Evolutionary conservation across 805 yeast species (phyloP), one percentile per base, ranked within the genome.

Genomic region (Kodamaea nitidulidarum): DNA sequence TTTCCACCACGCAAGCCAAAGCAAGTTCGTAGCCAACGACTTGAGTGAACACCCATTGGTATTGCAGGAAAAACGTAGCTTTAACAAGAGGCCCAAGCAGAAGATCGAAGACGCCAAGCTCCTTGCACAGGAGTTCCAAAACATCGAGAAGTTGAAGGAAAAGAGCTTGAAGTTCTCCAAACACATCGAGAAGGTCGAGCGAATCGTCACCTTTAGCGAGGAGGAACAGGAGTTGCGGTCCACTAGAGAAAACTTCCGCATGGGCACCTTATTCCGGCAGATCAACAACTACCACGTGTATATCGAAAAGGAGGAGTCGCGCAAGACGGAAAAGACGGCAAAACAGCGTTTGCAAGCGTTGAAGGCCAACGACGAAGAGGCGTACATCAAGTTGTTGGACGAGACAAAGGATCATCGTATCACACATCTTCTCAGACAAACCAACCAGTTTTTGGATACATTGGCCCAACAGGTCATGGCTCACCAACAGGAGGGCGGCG

Each of bases 351-450:
- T 85, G 62, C 88, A 82, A 54, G 93, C 93, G 20, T 76, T 85
- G 70, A 84, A 82, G 60, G 85, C 90, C 12, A 84, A 85, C 58
- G 95, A 85, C 67, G 95, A 85, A 61, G 95, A 85, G 56, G 93
- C 93, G 2, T 85, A 85, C 65, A 75, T 85, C 58, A 84, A 84
- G 55, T 74, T 85, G 54, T 72, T 85, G 58, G 93, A 85, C 58
- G 88, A 84, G 61, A 85, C 95, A 3, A 85, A 85, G 58, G 95
- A 85, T 64, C 84, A 87, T 30, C 78, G 95, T 75, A 81, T 85
- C 51, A 84, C 93, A 1, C 95, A 85, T 61, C 71, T 85, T 58
- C 73, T 85, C 57, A 82, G 73, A 54, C 95, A 85, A 59, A 85
- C 95, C 7, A 85, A 85, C 58, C 62, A 73, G 11, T 85, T 85